These are phyloP conservation scores for Lasiosphaeris hirsuta DNA, from an alignment of 495 filamentous ascomycete species.

Conservation along the genomic window DNA sequence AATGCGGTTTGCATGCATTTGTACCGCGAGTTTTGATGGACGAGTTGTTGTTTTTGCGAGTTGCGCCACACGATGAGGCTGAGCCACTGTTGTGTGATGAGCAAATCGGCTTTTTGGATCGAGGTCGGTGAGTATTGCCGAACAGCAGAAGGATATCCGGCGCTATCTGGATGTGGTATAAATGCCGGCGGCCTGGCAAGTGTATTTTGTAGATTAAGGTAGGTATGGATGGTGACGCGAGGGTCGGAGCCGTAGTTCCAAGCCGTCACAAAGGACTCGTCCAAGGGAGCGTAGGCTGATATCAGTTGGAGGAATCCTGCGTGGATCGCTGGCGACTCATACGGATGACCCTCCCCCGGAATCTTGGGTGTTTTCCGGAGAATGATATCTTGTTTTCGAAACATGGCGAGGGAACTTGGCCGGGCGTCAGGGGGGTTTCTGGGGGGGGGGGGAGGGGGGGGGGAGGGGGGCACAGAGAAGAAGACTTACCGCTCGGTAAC, in stretches of 20 bases:
- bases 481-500: constrained; percentile 52
- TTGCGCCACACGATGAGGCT: constrained; percentile 60
- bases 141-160: background rate
- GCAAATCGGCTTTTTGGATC: constrained; percentile 56
- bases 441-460: no score
- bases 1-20: constrained; percentile 54
- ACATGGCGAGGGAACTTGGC: constrained; percentile 28
- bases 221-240: constrained; percentile 35
- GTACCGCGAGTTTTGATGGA: constrained; percentile 42
- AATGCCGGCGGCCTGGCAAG: constrained; percentile 30
- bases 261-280: constrained; percentile 33
- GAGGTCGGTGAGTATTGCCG: background rate
- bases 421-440: background rate
- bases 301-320: constrained; percentile 54
- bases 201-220: constrained; percentile 43
- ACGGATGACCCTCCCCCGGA: constrained; percentile 47
- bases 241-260: constrained; percentile 33
- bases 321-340: constrained; percentile 46
- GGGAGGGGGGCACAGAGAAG: background rate
- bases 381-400: constrained; percentile 56
- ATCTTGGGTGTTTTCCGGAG: constrained; percentile 43
- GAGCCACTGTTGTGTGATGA: constrained; percentile 62
- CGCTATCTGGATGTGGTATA: background rate
- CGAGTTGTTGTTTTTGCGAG: constrained; percentile 53
- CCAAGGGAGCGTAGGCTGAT: constrained; percentile 40